Base-by-base conservation (phyloP, 495 filamentous ascomycete species). In the Oleoguttula mirabilis region DNA sequence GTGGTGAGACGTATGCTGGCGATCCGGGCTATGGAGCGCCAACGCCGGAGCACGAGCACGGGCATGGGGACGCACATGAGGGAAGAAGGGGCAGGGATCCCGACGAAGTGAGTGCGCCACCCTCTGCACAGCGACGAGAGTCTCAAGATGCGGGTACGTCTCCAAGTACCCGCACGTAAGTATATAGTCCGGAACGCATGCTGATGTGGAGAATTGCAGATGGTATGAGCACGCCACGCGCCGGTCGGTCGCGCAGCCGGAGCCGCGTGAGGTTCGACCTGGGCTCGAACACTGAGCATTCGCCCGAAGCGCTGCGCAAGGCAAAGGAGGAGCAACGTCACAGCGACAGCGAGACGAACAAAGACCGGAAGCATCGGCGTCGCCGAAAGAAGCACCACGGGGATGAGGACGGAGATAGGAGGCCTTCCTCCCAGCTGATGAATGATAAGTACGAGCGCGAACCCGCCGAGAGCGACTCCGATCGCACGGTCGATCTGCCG, bases 61-160 rank as follows among this genome's bases (percentile, higher is more conserved):
- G 21, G 20, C 15, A 21, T 14, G 32, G 17, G n/a, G 23, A 12
- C 19, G 24, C 32, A 22, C 15, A 14, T 21, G 57, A 56, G 19
- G 42, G 51, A 11, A 39, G 50, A 23, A 42, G 48, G 23, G 52
- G 56, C 24, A 41, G 43, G 20, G 45, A 49, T 20, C 49, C 54
- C 51, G 56, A 61, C 19, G 57, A 61, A 61, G 60, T 63, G 60
- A 63, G 60, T 62, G 59, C 55, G 31, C 36, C 42, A 32, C 37
- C 1, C 48, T 39, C 46, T 27, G 39, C 34, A 10, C 7, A 10
- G 32, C 12, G 7, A 24, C 47, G 20, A 12, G 41, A 45, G 11
- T n/a, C 16, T 40, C 34, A 30, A 20, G 15, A 48, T 43, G 49
- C 44, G 44, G 45, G 49, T 52, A 52, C 36, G 49, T 52, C 39